phyloP scores from a whole-genome alignment of 176 grass and related monocot genomes.

The Lolium rigidum region DNA sequence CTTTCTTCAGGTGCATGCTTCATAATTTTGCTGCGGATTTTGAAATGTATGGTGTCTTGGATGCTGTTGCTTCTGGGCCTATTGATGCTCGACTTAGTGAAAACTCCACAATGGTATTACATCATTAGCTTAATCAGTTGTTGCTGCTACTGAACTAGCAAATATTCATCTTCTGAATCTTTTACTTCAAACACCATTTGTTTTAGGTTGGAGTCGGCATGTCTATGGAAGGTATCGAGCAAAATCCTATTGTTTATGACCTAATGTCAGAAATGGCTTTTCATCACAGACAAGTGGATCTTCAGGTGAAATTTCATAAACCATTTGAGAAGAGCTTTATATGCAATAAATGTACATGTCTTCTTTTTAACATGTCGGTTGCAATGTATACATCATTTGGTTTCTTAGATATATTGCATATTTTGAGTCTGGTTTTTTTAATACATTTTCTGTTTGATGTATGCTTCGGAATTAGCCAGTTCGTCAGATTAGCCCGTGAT shows the following conservation, averaged over 20 bases:
- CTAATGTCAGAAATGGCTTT: conserved; percentile 99
- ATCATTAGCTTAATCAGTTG: conserved; percentile 30
- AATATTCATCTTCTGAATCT: not conserved
- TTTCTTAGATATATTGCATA: not conserved
- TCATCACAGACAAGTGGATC: conserved; percentile 66
- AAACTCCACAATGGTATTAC: conserved; percentile 85
- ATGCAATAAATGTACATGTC: not conserved
- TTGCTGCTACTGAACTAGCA: conserved; percentile 21
- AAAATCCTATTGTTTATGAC: conserved; percentile 96
- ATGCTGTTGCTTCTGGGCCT: conserved; percentile 72
- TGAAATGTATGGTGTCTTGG: conserved; percentile 90
- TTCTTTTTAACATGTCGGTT: not conserved
- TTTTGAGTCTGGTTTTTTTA: not conserved
- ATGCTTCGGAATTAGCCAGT: not conserved
- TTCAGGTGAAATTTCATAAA: conserved; percentile 61
- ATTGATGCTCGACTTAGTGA: conserved; percentile 81
- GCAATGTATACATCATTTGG: not conserved
- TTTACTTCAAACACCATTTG: conserved; percentile 23
- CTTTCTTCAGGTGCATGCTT: conserved; percentile 84
- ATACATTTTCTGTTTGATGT: not conserved
- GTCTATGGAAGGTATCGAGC: conserved; percentile 99
- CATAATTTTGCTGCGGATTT: conserved; percentile 93
- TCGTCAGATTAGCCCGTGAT: not conserved
- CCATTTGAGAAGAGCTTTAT: not conserved
- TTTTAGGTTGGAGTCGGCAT: conserved; percentile 90